phyloP scores from a whole-genome alignment of 73 alveolate species.

The Blepharisma japonicum region DNA sequence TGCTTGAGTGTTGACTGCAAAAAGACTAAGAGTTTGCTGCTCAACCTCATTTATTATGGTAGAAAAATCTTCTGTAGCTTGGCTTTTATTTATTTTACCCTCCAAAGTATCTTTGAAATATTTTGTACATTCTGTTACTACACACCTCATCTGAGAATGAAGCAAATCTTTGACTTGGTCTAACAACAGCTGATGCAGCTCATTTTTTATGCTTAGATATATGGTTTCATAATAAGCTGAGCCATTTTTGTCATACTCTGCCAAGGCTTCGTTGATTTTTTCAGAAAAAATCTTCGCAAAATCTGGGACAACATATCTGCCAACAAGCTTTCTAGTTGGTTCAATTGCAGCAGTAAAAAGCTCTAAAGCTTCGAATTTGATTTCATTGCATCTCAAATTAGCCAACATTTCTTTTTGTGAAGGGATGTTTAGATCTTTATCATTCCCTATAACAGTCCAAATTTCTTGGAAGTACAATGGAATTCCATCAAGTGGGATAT shows the following conservation, averaged over 20 bases:
- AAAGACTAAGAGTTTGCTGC: background rate
- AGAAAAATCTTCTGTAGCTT: conserved; percentile 18
- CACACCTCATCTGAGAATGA: background rate
- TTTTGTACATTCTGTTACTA: background rate
- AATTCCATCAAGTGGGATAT: conserved; percentile 18
- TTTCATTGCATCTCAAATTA: conserved; percentile 26
- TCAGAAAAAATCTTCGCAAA: background rate
- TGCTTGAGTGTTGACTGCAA: background rate
- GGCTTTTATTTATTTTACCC: background rate
- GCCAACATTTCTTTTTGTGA: conserved; percentile 26
- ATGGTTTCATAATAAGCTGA: conserved; percentile 22
- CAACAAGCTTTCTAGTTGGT: background rate
- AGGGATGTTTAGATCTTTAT: conserved; percentile 34
- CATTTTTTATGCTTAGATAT: background rate
- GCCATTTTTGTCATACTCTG: conserved; percentile 14
- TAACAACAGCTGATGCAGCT: background rate
- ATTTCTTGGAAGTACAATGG: background rate
- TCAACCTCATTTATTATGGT: background rate
- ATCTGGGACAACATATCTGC: background rate
- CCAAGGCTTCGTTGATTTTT: background rate
- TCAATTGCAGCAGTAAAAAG: background rate
- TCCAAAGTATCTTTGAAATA: background rate
- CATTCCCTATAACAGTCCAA: conserved; percentile 15
- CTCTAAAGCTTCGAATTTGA: conserved; percentile 16
- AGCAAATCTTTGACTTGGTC: conserved; percentile 4